Base-by-base conservation (phyloP, 177 flowering plant genomes). In the Vitis hybrid region DNA sequence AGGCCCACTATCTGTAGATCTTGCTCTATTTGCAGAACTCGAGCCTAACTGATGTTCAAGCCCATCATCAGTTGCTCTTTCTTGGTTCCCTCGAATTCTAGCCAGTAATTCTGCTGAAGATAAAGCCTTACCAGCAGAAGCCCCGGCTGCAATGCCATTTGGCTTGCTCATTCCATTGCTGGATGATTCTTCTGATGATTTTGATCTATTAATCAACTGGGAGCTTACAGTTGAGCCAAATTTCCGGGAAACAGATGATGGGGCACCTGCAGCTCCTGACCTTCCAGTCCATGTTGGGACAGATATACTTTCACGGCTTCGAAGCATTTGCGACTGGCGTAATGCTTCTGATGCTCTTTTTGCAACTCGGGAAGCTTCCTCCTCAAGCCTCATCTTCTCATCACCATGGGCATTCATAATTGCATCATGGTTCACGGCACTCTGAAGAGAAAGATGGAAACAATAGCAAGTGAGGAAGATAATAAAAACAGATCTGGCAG, bases 221-320 rank as follows among this genome's bases (percentile, higher is more conserved):
- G 91, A 72, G 73, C 81, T 93, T 65, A 90, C 80, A 1, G 92
- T 86, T 17, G 97, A 84, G 21, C 99, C 99, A 73, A 96, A 96
- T 74, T 82, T 96, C 74, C 76, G 82, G 24, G 82, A 82, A 30
- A 84, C 78, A 35, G 91, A 80, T 21, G 91, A 83, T 70, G 98
- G 98, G 13, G 91, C 99, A 67, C 99, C 99, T 49, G 99, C 98
- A 55, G 86, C 75, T 27, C 98, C 98, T 8, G 93, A 81, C 79
- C 78, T 89, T 30, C 99, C 99, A 1, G 99, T 96, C 99, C 98
- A 96, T 75, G 99, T 91, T n/a, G 98, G 99, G 49, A 91, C 79
- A 6, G 97, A 83, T 48, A 96, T 68, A 65, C 88, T 85, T 15
- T 93, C 99, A 56, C 75, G 85, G 63, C 90, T 87, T 11, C 99